Percentiles rank a stretch among this genome's conserved stretches.
Evolutionary conservation across 352 stramenopile species (phyloP).

Genomic region (Chrysophaeum taylorii): DNA sequence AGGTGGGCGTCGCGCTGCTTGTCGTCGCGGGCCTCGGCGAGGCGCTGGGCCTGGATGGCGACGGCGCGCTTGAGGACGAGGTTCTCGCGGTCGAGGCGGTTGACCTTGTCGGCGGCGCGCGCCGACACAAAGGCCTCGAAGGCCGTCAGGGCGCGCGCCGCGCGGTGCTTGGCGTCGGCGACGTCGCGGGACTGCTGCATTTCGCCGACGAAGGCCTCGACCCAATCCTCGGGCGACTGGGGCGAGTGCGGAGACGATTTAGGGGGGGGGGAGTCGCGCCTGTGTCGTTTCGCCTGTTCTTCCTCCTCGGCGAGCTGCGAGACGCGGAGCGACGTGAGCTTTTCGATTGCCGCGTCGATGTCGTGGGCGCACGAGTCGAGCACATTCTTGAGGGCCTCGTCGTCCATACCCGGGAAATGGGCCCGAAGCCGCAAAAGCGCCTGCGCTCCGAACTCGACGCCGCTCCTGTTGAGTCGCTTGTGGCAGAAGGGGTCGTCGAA

Average conservation of each 20-base stretch:
- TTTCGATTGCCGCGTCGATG: background rate
- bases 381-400: background rate
- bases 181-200: background rate
- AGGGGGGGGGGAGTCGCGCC: too few species aligned
- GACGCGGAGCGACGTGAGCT: background rate
- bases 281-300: too few species aligned
- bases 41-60: background rate
- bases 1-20: too few species aligned
- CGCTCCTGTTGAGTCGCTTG: too few species aligned
- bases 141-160: background rate
- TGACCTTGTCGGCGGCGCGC: background rate
- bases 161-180: background rate
- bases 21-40: background rate
- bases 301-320: too few species aligned
- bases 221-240: background rate
- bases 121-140: conserved; percentile 9
- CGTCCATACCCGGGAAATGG: background rate
- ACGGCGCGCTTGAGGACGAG: conserved; percentile 1
- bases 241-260: background rate
- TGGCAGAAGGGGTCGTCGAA: too few species aligned
- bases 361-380: background rate
- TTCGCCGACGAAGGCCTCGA: conserved; percentile 1
- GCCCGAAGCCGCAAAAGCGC: background rate
- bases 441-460: too few species aligned
- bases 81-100: conserved; percentile 2